Conservation (phyloP, 805 yeast species). For the Helenozyma baotianmanensis region DNA sequence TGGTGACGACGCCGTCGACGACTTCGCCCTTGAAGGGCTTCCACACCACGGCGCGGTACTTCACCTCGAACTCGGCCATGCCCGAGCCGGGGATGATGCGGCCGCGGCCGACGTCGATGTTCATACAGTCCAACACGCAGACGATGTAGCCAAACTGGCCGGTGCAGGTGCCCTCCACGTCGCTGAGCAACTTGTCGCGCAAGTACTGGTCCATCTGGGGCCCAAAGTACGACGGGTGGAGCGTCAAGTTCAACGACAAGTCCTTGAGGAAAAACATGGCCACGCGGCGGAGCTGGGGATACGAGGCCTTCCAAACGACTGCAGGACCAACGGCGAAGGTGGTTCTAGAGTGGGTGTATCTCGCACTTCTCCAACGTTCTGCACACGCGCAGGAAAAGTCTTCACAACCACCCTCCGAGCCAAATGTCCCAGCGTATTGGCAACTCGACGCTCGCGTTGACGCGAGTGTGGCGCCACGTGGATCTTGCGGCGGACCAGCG, state of each 20-base stretch:
- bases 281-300: too few species aligned
- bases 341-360: neutral
- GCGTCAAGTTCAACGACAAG: slow-evolving; percentile 82
- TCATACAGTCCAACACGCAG: slow-evolving; percentile 91
- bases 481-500: slow-evolving; percentile 82
- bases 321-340: neutral
- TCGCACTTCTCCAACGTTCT: too few species aligned
- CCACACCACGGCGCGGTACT: slow-evolving; percentile 96
- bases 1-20: slow-evolving; percentile 93
- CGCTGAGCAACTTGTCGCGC: slow-evolving; percentile 84
- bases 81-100: slow-evolving; percentile 87
- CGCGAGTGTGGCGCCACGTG: slow-evolving; percentile 93
- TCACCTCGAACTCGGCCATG: slow-evolving; percentile 93
- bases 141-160: slow-evolving; percentile 98
- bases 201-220: slow-evolving; percentile 95
- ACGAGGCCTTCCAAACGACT: too few species aligned
- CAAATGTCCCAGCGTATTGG: slow-evolving; percentile 47
- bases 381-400: too few species aligned
- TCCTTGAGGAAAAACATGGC: slow-evolving; percentile 61
- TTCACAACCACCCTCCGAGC: neutral
- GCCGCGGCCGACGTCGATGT: slow-evolving; percentile 93
- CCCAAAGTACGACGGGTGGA: slow-evolving; percentile 96
- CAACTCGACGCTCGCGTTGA: slow-evolving; percentile 65
- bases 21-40: slow-evolving; percentile 98
- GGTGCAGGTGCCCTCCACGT: slow-evolving; percentile 97